Percentiles rank a stretch among this genome's conserved stretches.
phyloP scores from a whole-genome alignment of 2,329 filamentous ascomycete genomes.

The Anisogramma anomala region DNA sequence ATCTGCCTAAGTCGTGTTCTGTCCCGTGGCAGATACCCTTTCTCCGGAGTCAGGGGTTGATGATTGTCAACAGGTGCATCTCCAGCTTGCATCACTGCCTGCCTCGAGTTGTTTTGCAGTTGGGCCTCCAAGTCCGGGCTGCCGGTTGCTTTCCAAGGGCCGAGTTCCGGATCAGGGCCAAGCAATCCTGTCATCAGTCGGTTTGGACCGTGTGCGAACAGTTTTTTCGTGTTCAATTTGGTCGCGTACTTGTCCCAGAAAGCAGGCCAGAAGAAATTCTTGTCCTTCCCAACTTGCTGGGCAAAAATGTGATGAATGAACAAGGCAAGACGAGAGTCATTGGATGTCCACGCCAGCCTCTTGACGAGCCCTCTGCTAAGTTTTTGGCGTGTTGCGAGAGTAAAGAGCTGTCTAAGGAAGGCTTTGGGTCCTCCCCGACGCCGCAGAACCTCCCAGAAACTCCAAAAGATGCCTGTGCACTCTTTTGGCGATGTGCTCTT shows the following conservation, averaged over 20 bases:
- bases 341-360: slow-evolving; percentile 16
- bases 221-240: slow-evolving; percentile 1
- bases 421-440: slow-evolving; percentile 13
- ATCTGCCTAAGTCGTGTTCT: neutral
- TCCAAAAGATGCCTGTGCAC: slow-evolving; percentile 13
- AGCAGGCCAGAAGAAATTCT: slow-evolving; percentile 13
- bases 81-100: no score
- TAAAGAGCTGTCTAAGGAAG: slow-evolving; percentile 14
- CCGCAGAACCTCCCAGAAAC: slow-evolving; percentile 16
- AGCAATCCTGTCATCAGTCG: slow-evolving; percentile 2
- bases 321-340: slow-evolving; percentile 15
- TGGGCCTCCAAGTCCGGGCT: no score
- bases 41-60: no score
- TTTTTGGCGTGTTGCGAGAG: slow-evolving; percentile 14
- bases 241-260: slow-evolving; percentile 18
- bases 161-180: no score
- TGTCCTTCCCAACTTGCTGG: neutral
- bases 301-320: slow-evolving; percentile 16
- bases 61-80: no score
- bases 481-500: neutral
- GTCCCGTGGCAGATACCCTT: no score
- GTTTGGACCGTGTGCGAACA: slow-evolving; percentile 1
- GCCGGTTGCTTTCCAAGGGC: no score
- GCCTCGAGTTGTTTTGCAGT: no score
- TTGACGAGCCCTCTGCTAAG: slow-evolving; percentile 12